Conservation (phyloP, 768 basidiomycete species). For the Amanita brunnescens region DNA sequence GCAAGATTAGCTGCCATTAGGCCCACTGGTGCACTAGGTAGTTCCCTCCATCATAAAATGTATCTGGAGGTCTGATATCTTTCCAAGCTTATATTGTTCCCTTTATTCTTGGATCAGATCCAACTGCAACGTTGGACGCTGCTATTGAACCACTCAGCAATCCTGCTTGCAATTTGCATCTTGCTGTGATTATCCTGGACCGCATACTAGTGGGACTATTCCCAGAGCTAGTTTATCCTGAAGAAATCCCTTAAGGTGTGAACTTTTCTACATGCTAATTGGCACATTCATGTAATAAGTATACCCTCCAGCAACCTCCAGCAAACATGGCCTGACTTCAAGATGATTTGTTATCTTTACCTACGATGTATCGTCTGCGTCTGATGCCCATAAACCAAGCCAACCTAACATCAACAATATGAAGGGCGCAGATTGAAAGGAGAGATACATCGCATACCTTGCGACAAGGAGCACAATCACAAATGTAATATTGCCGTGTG, state of each 20-base stretch:
- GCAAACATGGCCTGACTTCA: background rate
- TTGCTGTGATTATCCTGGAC: constrained; percentile 69
- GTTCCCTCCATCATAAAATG: constrained; percentile 8
- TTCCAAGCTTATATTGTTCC: constrained; percentile 35
- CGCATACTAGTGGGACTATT: constrained; percentile 61
- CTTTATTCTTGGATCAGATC: constrained; percentile 47
- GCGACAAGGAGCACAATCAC: constrained; percentile 42
- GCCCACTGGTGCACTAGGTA: constrained; percentile 28
- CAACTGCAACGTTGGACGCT: constrained; percentile 36
- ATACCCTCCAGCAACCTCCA: too few species aligned
- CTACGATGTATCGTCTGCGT: constrained; percentile 36
- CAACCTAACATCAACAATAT: constrained; percentile 24
- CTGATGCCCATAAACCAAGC: constrained; percentile 48
- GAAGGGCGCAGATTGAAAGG: background rate
- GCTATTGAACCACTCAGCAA: constrained; percentile 56
- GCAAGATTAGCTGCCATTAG: constrained; percentile 31
- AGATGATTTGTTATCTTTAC: constrained; percentile 5
- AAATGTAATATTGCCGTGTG: constrained; percentile 70
- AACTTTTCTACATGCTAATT: background rate
- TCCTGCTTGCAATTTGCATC: constrained; percentile 68
- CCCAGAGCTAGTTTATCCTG: constrained; percentile 52
- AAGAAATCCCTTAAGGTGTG: background rate
- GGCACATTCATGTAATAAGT: background rate
- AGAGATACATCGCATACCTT: constrained; percentile 32
- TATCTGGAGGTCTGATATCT: background rate